Percentiles rank a stretch among this genome's conserved stretches.
Conservation (phyloP, 257 asterid species). For the Striga asiatica region DNA sequence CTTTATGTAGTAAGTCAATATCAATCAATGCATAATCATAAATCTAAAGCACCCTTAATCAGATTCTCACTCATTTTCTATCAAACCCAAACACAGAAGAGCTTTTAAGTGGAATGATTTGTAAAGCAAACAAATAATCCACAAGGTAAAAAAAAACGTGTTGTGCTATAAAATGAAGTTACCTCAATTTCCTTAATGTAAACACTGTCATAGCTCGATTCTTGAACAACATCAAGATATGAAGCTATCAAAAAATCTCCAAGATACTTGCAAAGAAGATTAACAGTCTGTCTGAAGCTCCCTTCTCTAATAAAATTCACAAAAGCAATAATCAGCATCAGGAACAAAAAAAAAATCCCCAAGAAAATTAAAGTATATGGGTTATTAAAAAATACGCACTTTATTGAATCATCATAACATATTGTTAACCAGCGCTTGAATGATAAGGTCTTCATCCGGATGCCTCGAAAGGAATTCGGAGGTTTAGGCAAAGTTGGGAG, state of each 20-base stretch:
- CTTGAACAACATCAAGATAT: conserved; percentile 63
- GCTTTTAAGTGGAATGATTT: too few species aligned
- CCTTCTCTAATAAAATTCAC: conserved; percentile 45
- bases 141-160: background rate
- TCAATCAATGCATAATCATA: too few species aligned
- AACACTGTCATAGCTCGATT: conserved; percentile 65
- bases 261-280: conserved; percentile 91
- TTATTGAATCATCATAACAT: conserved; percentile 71
- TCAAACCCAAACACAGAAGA: too few species aligned
- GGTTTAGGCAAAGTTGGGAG: conserved; percentile 64
- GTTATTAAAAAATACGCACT: conserved; percentile 32
- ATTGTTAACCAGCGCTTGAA: conserved; percentile 84
- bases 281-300: conserved; percentile 49
- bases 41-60: too few species aligned
- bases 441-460: conserved; percentile 66
- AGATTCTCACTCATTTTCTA: too few species aligned
- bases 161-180: conserved; percentile 6
- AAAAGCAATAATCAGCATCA: conserved; percentile 12
- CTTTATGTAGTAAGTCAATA: background rate
- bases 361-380: background rate
- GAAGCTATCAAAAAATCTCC: conserved; percentile 90
- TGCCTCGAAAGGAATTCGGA: conserved; percentile 75
- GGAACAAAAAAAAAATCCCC: conserved; percentile 10
- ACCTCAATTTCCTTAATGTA: conserved; percentile 91
- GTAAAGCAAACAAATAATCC: too few species aligned